A percentile compares a stretch with the other conserved stretches of the same genome.
phyloP scores from a whole-genome alignment of 2,329 filamentous ascomycete genomes.

The Ophiocordyceps camponoti-saundersi region DNA sequence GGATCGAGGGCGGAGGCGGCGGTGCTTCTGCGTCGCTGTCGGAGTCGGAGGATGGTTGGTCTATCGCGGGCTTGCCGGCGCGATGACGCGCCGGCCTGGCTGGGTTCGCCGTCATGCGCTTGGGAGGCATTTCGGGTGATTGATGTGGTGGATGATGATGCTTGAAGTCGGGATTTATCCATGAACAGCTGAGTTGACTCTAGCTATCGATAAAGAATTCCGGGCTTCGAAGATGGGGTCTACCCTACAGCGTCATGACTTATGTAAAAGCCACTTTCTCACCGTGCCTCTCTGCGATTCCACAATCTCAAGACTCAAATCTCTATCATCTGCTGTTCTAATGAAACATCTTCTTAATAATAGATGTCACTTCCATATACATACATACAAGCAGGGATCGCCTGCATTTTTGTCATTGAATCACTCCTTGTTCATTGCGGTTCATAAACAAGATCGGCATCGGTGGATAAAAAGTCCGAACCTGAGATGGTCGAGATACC shows the following conservation, averaged over 20 bases:
- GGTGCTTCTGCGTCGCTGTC: constrained; percentile 25
- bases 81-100: constrained; percentile 65
- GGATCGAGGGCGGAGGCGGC: constrained; percentile 17
- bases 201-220: not conserved
- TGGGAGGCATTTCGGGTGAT: constrained; percentile 38
- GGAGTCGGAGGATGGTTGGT: constrained; percentile 35
- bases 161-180: not conserved
- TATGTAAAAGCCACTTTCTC: not conserved
- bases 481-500: too few relatives aligned
- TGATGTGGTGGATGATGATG: constrained; percentile 1
- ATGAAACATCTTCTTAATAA: too few relatives aligned
- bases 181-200: not conserved
- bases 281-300: not conserved
- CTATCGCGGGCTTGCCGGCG: constrained; percentile 58
- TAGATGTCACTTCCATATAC: too few relatives aligned
- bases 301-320: not conserved
- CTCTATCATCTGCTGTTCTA: not conserved
- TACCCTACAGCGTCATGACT: not conserved
- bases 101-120: constrained; percentile 89
- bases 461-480: not conserved
- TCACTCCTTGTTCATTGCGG: too few relatives aligned
- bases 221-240: not conserved
- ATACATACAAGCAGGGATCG: too few relatives aligned
- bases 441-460: not conserved
- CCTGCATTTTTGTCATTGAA: too few relatives aligned